A percentile compares a stretch with the other conserved stretches of the same genome.
These are phyloP conservation scores for Alternaria ethzedia DNA, from an alignment of 2,329 filamentous ascomycete genomes.

Conservation along the genomic window DNA sequence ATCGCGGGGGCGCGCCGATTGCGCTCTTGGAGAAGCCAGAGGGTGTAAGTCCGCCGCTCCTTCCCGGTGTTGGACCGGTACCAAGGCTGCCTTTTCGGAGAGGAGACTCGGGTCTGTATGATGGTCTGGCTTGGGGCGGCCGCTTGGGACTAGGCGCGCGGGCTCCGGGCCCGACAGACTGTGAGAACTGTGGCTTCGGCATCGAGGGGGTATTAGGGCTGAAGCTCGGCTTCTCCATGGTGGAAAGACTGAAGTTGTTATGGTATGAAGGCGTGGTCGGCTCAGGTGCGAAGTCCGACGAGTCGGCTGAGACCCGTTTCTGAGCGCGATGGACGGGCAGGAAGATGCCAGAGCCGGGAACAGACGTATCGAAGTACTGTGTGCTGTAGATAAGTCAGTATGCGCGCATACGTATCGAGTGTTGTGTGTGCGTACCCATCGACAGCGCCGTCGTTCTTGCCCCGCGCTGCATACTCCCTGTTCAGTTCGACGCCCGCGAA, in stretches of 20 bases:
- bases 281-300: conserved; percentile 66
- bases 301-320: conserved; percentile 67
- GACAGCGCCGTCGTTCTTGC: conserved; percentile 96
- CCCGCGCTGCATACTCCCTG: conserved; percentile 77
- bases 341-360: conserved; percentile 89
- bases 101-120: conserved; percentile 88
- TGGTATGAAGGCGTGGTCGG: conserved; percentile 70
- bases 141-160: conserved; percentile 74
- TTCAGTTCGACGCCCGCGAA: conserved; percentile 94
- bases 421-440: conserved; percentile 71
- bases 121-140: conserved; percentile 73
- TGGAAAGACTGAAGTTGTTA: conserved; percentile 61
- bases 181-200: conserved; percentile 84
- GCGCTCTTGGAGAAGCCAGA: conserved; percentile 60
- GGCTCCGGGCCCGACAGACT: conserved; percentile 77
- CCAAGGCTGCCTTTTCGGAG: conserved; percentile 60
- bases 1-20: conserved; percentile 61
- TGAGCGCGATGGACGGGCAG: conserved; percentile 82
- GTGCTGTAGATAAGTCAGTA: conserved; percentile 47
- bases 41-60: conserved; percentile 62
- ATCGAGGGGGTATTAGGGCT: conserved; percentile 62
- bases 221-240: conserved; percentile 54
- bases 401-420: neutral
- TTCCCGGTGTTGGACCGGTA: conserved; percentile 55
- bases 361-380: conserved; percentile 79